A percentile compares a stretch with the other conserved stretches of the same genome.
phyloP scores from a whole-genome alignment of 108 stramenopile genomes.

The Pinguiococcus pyrenoidosus region DNA sequence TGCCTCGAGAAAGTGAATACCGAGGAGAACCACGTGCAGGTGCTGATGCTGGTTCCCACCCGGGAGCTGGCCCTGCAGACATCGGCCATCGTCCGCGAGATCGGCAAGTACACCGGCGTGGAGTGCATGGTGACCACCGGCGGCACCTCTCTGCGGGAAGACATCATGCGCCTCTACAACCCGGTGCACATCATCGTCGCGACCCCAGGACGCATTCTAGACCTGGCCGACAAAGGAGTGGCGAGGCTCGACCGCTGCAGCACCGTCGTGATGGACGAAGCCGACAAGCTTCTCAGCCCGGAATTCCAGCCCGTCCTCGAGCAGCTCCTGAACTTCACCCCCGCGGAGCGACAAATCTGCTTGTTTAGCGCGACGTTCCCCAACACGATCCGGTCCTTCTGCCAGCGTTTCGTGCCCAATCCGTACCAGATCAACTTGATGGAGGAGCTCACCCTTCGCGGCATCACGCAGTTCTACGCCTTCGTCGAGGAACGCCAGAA shows the following conservation, averaged over 20 bases:
- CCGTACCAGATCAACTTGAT: slow-evolving; percentile 77
- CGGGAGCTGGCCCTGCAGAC: slow-evolving; percentile 96
- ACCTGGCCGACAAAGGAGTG: slow-evolving; percentile 86
- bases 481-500: slow-evolving; percentile 97
- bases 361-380: slow-evolving; percentile 98
- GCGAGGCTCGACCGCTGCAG: slow-evolving; percentile 78
- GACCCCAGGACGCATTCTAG: slow-evolving; percentile 93
- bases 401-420: slow-evolving; percentile 68
- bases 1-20: slow-evolving; percentile 93
- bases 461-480: slow-evolving; percentile 96
- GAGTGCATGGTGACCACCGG: slow-evolving; percentile 84
- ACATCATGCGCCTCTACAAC: slow-evolving; percentile 95
- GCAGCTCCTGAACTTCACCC: slow-evolving; percentile 67
- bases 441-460: slow-evolving; percentile 95
- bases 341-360: slow-evolving; percentile 74
- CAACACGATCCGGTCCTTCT: slow-evolving; percentile 87
- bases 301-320: slow-evolving; percentile 93
- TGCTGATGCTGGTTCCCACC: slow-evolving; percentile 87
- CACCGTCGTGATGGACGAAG: slow-evolving; percentile 96
- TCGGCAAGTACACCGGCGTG: slow-evolving; percentile 92
- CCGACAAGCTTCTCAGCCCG: slow-evolving; percentile 89
- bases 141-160: slow-evolving; percentile 90
- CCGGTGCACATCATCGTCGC: slow-evolving; percentile 71
- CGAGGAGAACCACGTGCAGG: slow-evolving; percentile 55
- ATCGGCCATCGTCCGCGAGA: slow-evolving; percentile 91